Percentiles rank a stretch among this genome's conserved stretches.
Evolutionary conservation across 208 protist species (phyloP).

Genomic region (Acanthamoeba healyi): DNA sequence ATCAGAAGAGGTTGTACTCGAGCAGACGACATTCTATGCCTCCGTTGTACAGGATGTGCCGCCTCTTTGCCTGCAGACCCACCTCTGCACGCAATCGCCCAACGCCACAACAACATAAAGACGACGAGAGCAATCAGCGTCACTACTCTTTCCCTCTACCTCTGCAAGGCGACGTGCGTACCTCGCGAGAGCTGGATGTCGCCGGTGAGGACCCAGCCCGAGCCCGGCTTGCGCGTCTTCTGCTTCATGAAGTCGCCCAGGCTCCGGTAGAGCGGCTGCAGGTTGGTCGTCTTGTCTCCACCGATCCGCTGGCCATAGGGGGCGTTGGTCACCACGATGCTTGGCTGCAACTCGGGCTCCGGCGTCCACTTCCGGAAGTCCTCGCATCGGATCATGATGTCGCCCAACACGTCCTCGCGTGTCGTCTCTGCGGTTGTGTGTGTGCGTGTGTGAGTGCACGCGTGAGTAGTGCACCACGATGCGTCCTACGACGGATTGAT

Average conservation of each 20-base stretch:
- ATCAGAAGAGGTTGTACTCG: constrained; percentile 20
- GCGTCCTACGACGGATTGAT: neutral
- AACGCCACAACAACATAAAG: neutral
- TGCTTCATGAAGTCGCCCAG: constrained; percentile 37
- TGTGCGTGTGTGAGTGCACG: neutral
- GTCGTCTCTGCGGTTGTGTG: neutral
- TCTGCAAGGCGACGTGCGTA: neutral
- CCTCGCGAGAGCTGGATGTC: constrained; percentile 1
- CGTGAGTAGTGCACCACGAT: neutral
- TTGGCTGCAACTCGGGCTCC: neutral
- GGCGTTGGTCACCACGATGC: neutral
- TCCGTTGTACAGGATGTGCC: constrained; percentile 20
- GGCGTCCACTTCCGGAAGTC: constrained; percentile 20
- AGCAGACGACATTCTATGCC: neutral
- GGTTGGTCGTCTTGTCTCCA: neutral
- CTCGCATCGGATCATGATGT: constrained; percentile 4
- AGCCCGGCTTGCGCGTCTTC: neutral
- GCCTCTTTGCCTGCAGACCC: constrained; percentile 13
- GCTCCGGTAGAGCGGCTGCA: constrained; percentile 3
- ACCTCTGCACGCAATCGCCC: neutral
- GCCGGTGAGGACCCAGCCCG: constrained; percentile 10
- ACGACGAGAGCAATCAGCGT: neutral
- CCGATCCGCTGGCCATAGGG: constrained; percentile 35
- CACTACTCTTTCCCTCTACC: too few species aligned
- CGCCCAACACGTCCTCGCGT: constrained; percentile 30